phyloP scores from a whole-genome alignment of 106 monocot species.

The Posidonia australis region DNA sequence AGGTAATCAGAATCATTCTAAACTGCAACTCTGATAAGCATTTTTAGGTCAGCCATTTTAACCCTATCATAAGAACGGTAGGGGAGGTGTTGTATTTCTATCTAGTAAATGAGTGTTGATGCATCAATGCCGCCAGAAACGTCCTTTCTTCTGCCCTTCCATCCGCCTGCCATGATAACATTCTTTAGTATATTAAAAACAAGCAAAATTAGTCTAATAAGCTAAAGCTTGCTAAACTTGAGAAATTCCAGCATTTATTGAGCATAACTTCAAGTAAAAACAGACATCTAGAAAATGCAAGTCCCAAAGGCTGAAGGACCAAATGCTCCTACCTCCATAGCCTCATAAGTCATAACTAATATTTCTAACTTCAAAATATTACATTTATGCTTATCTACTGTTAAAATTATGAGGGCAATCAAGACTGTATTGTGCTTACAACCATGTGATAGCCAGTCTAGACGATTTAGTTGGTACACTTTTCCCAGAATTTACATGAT shows the following conservation, averaged over 20 bases:
- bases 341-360: no score
- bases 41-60: background rate
- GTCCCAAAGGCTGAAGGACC: no score
- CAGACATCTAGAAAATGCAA: no score
- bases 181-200: background rate
- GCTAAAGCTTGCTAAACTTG: background rate
- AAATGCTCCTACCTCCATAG: no score
- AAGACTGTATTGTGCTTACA: no score
- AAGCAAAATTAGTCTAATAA: background rate
- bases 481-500: no score
- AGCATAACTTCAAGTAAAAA: background rate
- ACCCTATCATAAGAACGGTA: background rate
- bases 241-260: background rate
- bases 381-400: no score
- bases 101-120: background rate
- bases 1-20: background rate
- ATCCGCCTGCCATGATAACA: constrained; percentile 40
- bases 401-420: no score
- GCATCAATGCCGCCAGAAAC: constrained; percentile 47
- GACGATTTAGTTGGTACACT: no score
- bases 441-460: no score
- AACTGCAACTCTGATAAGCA: background rate
- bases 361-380: no score
- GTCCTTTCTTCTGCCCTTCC: constrained; percentile 69
- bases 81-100: background rate